A percentile compares a stretch with the other conserved stretches of the same genome.
phyloP scores from a whole-genome alignment of 768 basidiomycete species.

The Megacollybia marginata region DNA sequence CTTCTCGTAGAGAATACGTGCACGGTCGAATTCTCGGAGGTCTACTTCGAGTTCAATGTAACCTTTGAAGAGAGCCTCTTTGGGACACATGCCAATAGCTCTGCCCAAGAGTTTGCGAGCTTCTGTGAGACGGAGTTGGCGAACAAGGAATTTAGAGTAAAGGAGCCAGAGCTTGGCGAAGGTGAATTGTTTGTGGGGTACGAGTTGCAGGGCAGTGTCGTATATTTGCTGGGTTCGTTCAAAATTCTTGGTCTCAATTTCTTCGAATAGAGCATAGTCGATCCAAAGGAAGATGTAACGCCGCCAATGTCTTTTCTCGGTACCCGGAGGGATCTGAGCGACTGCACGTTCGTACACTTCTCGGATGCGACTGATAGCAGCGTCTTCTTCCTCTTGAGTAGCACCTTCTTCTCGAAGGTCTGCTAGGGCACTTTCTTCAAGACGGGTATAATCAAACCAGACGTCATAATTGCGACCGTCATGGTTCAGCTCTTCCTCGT shows the following conservation, averaged over 20 bases:
- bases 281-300: constrained; percentile 91
- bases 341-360: constrained; percentile 96
- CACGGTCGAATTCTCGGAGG: constrained; percentile 94
- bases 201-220: constrained; percentile 78
- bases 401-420: constrained; percentile 72
- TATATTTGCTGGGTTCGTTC: constrained; percentile 85
- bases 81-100: constrained; percentile 93
- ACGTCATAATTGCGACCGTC: constrained; percentile 94
- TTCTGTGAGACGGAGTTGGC: constrained; percentile 71
- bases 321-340: constrained; percentile 89
- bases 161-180: constrained; percentile 96
- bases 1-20: constrained; percentile 86
- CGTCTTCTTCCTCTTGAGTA: constrained; percentile 61
- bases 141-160: constrained; percentile 88
- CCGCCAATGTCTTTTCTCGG: constrained; percentile 89
- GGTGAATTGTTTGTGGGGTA: constrained; percentile 95
- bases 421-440: constrained; percentile 84
- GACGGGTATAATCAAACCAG: constrained; percentile 94
- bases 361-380: constrained; percentile 59
- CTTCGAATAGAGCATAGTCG: constrained; percentile 94
- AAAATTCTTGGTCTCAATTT: constrained; percentile 91
- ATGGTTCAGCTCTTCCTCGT: constrained; percentile 90
- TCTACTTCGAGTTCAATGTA: constrained; percentile 94
- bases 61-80: constrained; percentile 90
- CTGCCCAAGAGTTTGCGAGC: constrained; percentile 88